A percentile compares a stretch with the other conserved stretches of the same genome.
Evolutionary conservation across 805 yeast species (phyloP).

Genomic region (Vanderwaltozyma verrucispora): DNA sequence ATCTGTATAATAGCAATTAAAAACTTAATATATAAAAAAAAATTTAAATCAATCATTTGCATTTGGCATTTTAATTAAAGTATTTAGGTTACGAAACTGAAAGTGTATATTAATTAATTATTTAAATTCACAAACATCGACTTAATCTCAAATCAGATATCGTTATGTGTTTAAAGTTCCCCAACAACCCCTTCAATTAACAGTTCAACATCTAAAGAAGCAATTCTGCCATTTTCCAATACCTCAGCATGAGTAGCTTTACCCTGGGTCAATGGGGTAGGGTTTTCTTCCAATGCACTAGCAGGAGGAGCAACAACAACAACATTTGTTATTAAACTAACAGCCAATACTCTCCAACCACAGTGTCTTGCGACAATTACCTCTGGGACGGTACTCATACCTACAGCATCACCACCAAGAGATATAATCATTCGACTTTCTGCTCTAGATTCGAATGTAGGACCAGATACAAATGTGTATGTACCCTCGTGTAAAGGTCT

Average conservation of each 20-base stretch:
- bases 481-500: constrained; percentile 79
- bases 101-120: too few relatives aligned
- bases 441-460: constrained; percentile 88
- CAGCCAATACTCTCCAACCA: constrained; percentile 72
- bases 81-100: too few relatives aligned
- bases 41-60: too few relatives aligned
- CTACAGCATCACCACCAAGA: constrained; percentile 88
- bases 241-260: constrained; percentile 93
- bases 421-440: constrained; percentile 67
- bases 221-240: constrained; percentile 65
- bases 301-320: constrained; percentile 65
- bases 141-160: too few relatives aligned
- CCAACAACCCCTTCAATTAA: constrained; percentile 56
- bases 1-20: too few relatives aligned
- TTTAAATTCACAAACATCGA: too few relatives aligned
- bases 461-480: constrained; percentile 81
- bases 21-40: too few relatives aligned
- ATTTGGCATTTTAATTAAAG: too few relatives aligned
- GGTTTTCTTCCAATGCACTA: constrained; percentile 47
- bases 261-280: constrained; percentile 50
- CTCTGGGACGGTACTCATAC: constrained; percentile 98
- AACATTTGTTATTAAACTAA: constrained; percentile 77
- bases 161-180: constrained; percentile 23
- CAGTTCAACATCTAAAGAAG: constrained; percentile 69
- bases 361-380: constrained; percentile 86